Evolutionary conservation across 2,329 filamentous ascomycete genomes (phyloP), one percentile per base, ranked within the genome.

Genomic region (Colletotrichum spinosum): DNA sequence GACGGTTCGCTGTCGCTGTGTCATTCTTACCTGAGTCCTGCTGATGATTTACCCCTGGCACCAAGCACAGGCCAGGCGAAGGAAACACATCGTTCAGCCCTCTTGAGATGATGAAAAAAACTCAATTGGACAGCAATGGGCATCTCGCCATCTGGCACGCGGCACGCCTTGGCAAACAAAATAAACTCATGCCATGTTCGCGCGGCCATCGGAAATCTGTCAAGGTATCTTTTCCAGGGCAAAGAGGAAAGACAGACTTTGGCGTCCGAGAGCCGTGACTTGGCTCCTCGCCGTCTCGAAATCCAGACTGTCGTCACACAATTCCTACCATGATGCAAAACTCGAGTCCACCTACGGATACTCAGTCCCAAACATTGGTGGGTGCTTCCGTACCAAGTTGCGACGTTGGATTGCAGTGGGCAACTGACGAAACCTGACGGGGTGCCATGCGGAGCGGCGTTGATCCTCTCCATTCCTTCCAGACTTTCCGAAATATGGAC

Each of bases 51-150:
- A 17, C 34, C 55, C 25, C 25, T 25, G 25, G 4, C 7, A 37
- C 35, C 48, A 9, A 61, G 48, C 58, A 49, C 52, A 57, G 63
- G 52, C 58, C 53, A 62, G 44, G 46, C 38, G 46, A 37, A 25
- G 53, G 33, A 44, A 63, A 57, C 25, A 39, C 48, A 62, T 51
- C 42, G 25, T 63, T 53, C 42, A 52, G 58, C 58, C 48, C 58
- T 57, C 44, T 38, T 46, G 45, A 35, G 25, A 25, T 56, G 13
- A 12, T 38, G 38, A 38, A 49, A 44, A 66, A 44, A 66, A 66
- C 41, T 66, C 63, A 66, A 66, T 66, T 66, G 48, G 35, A 42
- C 41, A 45, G 46, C 46, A 38, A 46, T 44, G 51, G 45, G 48
- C 58, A 44, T 35, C 37, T 41, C 42, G 33, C 25, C 25, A 25